Conservation (phyloP, 306 rosid genomes). For the Alnus rubra region DNA sequence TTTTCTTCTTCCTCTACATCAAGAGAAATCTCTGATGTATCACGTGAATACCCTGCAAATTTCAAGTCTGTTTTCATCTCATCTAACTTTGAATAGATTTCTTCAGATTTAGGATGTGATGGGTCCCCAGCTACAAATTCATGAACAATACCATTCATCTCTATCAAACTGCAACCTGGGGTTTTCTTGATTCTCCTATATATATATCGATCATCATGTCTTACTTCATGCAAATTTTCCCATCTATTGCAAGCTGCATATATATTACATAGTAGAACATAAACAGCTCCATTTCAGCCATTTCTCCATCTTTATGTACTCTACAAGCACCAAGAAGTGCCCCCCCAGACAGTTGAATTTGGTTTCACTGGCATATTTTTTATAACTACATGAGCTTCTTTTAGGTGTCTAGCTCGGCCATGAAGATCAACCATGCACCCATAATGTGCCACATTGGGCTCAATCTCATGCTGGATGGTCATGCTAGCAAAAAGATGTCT, state of each 20-base stretch:
- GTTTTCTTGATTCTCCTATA: constrained; percentile 78
- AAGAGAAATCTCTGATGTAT: constrained; percentile 85
- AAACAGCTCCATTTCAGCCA: constrained; percentile 80
- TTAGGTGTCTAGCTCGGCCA: constrained; percentile 69
- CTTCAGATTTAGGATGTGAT: constrained; percentile 70
- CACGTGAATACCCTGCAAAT: constrained; percentile 66
- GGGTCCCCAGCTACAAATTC: constrained; percentile 87
- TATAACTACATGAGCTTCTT: constrained; percentile 67
- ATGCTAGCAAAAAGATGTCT: constrained; percentile 55
- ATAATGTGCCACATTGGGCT: constrained; percentile 71
- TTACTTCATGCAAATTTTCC: constrained; percentile 50
- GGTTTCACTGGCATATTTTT: constrained; percentile 73
- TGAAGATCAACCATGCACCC: constrained; percentile 94
- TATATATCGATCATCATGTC: constrained; percentile 46
- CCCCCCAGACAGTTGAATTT: constrained; percentile 83
- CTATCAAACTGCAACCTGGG: constrained; percentile 91
- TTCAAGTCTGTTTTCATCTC: constrained; percentile 59
- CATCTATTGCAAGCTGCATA: constrained; percentile 76
- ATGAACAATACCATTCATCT: constrained; percentile 73
- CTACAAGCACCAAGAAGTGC: constrained; percentile 88
- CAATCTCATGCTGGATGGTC: constrained; percentile 60
- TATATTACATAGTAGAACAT: constrained; percentile 68
- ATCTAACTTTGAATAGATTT: constrained; percentile 60
- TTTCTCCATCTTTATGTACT: constrained; percentile 68
- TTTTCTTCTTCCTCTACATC: constrained; percentile 87